These are phyloP conservation scores for Tetracentron sinense DNA, from an alignment of 164 flowering plant species.

Conservation along the genomic window DNA sequence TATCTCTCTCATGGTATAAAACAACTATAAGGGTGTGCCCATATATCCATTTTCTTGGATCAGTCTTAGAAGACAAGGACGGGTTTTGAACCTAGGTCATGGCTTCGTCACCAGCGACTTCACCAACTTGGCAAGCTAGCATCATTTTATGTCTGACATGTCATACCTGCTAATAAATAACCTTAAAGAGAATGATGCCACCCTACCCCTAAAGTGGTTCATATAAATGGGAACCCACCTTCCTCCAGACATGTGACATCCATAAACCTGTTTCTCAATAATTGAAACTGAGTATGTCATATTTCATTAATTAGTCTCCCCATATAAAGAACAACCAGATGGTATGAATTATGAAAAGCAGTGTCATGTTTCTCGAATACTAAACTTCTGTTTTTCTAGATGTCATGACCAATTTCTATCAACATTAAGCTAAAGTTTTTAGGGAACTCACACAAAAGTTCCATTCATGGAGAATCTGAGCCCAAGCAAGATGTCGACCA, in stretches of 20 bases:
- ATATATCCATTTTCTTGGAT: no score
- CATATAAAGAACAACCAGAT: neutral
- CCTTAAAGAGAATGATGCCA: neutral
- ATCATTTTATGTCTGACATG: neutral
- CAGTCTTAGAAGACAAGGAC: no score
- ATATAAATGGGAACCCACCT: no score
- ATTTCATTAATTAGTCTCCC: neutral
- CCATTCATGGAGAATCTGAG: conserved; percentile 77
- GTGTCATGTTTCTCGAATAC: neutral
- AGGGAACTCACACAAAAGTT: conserved; percentile 53
- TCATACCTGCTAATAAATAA: neutral
- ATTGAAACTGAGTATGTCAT: no score
- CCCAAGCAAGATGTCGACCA: conserved; percentile 68
- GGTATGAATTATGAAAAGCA: neutral
- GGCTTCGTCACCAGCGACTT: no score
- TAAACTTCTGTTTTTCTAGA: no score
- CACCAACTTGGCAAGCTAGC: no score
- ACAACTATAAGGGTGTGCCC: no score
- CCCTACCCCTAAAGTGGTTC: neutral
- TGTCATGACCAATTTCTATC: neutral
- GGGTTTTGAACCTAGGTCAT: no score
- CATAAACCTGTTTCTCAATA: neutral
- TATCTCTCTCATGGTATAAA: no score
- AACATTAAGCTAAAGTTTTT: neutral
- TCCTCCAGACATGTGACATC: neutral